Conservation (phyloP, 1,284 basidiomycete genomes). For the Chiua sp. region DNA sequence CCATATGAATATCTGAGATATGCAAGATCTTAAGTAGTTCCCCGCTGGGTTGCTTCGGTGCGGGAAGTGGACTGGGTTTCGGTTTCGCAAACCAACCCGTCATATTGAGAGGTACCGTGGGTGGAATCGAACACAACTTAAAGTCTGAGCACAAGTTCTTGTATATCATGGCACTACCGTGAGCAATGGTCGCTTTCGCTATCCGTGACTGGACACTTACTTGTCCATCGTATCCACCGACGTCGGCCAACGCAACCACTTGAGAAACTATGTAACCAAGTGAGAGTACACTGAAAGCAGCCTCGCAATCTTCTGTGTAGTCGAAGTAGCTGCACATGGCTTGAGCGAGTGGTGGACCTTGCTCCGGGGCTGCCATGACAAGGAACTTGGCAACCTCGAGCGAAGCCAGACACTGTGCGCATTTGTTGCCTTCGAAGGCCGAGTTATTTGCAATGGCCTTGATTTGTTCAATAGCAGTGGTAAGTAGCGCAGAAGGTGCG, state of each 20-base stretch:
- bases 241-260: slow-evolving; percentile 64
- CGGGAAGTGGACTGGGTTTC: slow-evolving; percentile 67
- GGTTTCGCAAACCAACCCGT: slow-evolving; percentile 62
- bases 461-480: slow-evolving; percentile 56
- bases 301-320: slow-evolving; percentile 53
- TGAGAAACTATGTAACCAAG: slow-evolving; percentile 65
- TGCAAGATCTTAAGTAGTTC: slow-evolving; percentile 72
- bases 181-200: background rate
- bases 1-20: slow-evolving; percentile 75
- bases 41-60: slow-evolving; percentile 57
- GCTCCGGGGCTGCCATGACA: slow-evolving; percentile 60
- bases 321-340: slow-evolving; percentile 63
- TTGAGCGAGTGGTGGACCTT: slow-evolving; percentile 61
- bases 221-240: slow-evolving; percentile 69
- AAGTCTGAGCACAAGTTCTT: slow-evolving; percentile 25
- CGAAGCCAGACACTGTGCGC: slow-evolving; percentile 61
- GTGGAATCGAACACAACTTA: slow-evolving; percentile 51
- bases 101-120: slow-evolving; percentile 53
- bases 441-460: slow-evolving; percentile 53
- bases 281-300: slow-evolving; percentile 48
- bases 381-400: slow-evolving; percentile 68
- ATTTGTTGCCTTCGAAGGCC: slow-evolving; percentile 51
- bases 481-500: slow-evolving; percentile 46
- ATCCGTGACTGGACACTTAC: slow-evolving; percentile 32
- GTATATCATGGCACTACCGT: background rate